A percentile compares a stretch with the other conserved stretches of the same genome.
These are phyloP conservation scores for Periconia sp. DNA, from an alignment of 2,329 filamentous ascomycete species.

Conservation along the genomic window DNA sequence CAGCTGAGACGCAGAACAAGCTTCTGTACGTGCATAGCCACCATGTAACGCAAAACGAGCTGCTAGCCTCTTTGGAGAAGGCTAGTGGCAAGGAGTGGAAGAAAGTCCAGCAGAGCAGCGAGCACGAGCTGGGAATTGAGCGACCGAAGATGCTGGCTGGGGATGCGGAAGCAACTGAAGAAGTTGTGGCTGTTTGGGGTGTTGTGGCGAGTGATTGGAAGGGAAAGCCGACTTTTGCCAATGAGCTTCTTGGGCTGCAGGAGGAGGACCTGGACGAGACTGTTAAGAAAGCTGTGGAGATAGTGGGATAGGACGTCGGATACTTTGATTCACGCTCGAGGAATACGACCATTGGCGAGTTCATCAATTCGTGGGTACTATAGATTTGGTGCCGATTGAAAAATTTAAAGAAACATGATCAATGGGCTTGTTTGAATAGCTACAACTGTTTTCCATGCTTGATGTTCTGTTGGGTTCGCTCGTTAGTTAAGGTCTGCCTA, in stretches of 20 bases:
- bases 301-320: slow-evolving; percentile 6
- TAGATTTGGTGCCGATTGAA: too few relatives aligned
- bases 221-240: slow-evolving; percentile 38
- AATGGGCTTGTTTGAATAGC: too few relatives aligned
- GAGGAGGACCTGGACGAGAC: slow-evolving; percentile 40
- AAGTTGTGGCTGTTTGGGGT: slow-evolving; percentile 42
- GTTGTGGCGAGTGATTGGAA: slow-evolving; percentile 43
- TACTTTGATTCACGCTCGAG: not conserved
- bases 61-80: slow-evolving; percentile 62
- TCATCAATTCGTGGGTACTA: too few relatives aligned
- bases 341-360: not conserved
- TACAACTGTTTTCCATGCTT: too few relatives aligned
- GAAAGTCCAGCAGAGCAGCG: slow-evolving; percentile 49
- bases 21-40: slow-evolving; percentile 66
- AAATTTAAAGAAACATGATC: too few relatives aligned
- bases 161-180: slow-evolving; percentile 37
- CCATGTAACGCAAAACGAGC: slow-evolving; percentile 64
- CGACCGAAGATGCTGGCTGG: slow-evolving; percentile 42
- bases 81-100: slow-evolving; percentile 59
- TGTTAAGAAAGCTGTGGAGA: slow-evolving; percentile 25
- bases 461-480: too few relatives aligned
- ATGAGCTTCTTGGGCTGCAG: slow-evolving; percentile 36
- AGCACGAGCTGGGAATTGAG: slow-evolving; percentile 28
- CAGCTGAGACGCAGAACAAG: slow-evolving; percentile 60
- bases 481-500: too few relatives aligned